Base-by-base conservation (phyloP, 805 yeast genomes). In the Kluyveromyces nonfermentans region DNA sequence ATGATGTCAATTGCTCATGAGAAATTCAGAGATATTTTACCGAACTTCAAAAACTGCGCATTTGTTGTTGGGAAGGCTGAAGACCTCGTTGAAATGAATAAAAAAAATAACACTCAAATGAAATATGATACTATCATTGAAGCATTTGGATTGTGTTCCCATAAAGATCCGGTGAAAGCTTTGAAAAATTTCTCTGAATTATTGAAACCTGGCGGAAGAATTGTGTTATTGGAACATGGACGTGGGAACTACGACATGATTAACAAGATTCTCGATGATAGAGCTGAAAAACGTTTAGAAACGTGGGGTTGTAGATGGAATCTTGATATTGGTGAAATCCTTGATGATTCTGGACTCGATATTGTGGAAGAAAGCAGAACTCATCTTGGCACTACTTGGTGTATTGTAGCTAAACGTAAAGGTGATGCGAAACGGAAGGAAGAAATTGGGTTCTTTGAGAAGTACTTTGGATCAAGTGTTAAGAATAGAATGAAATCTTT, bases 281-380 rank as follows among this genome's bases (percentile, higher is more conserved):
- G 93, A 49, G 89, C 96, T 3, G 88, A 78, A 48, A 76, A 78
- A 52, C 81, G 96, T 64, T 76, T 89, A 67, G 77, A 82, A 46
- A 78, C 82, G 3, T 93, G 97, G 97, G 98, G 96, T 1, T 93
- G 98, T 64, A 72, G 97, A 57, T 93, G 97, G 97, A 93, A 93
- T 59, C 68, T 93, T 50, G 97, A 93, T 59, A 85, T 93, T 51
- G 95, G 89, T 19, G 94, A 83, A 53, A 71, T 93, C 34, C 73
- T 93, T 21, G 89, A 84, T 58, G 79, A 78, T 46, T 80, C 95
- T 6, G 95, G 95, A 0, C 69, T 93, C 44, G 89, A 84, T 51
- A 75, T 93, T 36, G 85, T 88, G 2, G 80, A 78, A 52, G 90
- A 85, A 55, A 78, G 77, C 49, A 71, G 95, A 50, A 79, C 79